Evolutionary conservation across 352 stramenopile genomes (phyloP).

Genomic region (Pythium dissimile): DNA sequence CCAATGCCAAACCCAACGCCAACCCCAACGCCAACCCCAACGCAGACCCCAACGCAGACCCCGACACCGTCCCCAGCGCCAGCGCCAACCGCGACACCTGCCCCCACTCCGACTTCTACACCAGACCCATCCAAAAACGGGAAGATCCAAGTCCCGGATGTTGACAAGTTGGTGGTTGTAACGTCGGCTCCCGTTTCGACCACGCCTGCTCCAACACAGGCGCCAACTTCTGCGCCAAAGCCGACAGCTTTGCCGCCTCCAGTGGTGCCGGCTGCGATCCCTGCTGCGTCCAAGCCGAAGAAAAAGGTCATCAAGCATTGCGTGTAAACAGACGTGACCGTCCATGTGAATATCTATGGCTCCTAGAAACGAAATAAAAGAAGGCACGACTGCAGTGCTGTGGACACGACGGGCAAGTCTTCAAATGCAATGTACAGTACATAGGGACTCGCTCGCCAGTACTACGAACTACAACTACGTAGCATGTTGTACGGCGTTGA

Average conservation of each 20-base stretch:
- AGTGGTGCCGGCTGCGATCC: not conserved
- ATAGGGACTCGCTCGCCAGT: too few species aligned
- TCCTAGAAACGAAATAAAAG: not conserved
- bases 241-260: not conserved
- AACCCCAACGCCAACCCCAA: not conserved
- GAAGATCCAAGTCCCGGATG: constrained; percentile 4
- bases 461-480: too few species aligned
- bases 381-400: not conserved
- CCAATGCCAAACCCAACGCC: not conserved
- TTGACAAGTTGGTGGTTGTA: not conserved
- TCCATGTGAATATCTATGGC: not conserved
- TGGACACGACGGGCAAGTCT: too few species aligned
- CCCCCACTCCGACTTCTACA: not conserved
- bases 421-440: too few species aligned
- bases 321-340: constrained; percentile 15
- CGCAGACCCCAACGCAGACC: constrained; percentile 1
- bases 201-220: not conserved
- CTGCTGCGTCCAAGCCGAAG: constrained; percentile 1
- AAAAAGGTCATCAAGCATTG: constrained; percentile 26
- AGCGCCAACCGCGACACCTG: not conserved
- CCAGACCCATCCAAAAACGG: not conserved
- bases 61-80: constrained; percentile 10
- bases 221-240: not conserved
- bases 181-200: not conserved
- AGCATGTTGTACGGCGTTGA: too few species aligned